Conservation (phyloP, 352 stramenopile genomes). For the Globisporangium echinulatum region DNA sequence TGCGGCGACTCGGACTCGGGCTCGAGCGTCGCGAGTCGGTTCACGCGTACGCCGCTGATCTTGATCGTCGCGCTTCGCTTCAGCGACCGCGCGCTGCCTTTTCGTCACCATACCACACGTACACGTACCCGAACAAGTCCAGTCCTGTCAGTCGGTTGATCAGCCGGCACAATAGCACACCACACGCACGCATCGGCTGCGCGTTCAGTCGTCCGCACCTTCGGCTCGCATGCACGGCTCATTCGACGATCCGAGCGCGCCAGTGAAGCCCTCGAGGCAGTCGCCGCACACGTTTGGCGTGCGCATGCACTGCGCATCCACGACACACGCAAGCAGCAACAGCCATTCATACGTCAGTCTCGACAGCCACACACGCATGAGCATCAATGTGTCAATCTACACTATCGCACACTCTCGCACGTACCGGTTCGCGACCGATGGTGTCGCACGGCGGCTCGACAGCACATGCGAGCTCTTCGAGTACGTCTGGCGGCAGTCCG, state of each 20-base stretch:
- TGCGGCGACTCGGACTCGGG: neutral
- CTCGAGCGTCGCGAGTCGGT: conserved; percentile 18
- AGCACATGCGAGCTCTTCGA: conserved; percentile 50
- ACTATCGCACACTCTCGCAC: neutral
- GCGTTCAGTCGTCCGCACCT: neutral
- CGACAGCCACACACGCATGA: too few relatives aligned
- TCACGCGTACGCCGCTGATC: conserved; percentile 65
- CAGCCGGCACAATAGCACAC: neutral
- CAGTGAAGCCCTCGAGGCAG: conserved; percentile 54
- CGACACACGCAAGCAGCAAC: too few relatives aligned
- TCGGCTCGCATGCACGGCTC: conserved; percentile 19
- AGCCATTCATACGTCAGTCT: too few relatives aligned
- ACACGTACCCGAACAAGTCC: neutral
- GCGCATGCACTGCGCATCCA: conserved; percentile 29
- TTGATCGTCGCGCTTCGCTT: conserved; percentile 29
- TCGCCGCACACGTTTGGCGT: conserved; percentile 57
- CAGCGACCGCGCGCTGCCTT: neutral
- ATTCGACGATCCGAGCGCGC: conserved; percentile 27
- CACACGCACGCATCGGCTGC: neutral
- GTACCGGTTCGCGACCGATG: conserved; percentile 43
- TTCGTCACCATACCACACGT: neutral
- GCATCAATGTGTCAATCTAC: neutral
- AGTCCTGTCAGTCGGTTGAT: neutral
- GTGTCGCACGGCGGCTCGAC: conserved; percentile 37
- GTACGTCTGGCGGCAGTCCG: conserved; percentile 54